These are phyloP conservation scores for Penicillium paxilli DNA, from an alignment of 495 filamentous ascomycete species.

Conservation along the genomic window DNA sequence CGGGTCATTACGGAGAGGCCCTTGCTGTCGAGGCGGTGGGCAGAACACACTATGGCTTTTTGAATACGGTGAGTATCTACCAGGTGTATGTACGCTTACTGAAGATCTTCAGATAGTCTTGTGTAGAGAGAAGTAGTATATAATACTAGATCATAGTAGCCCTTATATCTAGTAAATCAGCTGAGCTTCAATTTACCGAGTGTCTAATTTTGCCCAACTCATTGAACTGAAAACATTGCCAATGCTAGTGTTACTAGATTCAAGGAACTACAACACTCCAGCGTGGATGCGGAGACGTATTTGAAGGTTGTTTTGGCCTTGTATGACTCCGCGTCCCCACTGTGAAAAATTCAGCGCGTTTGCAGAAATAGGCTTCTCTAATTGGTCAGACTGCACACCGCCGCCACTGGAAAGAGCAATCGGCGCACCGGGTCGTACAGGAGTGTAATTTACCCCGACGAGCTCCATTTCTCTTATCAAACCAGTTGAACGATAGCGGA, in stretches of 20 bases:
- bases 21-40: constrained; percentile 8
- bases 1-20: constrained; percentile 27
- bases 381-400: constrained; percentile 19
- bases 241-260: too few species aligned
- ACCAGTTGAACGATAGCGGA: constrained; percentile 11
- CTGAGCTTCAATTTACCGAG: too few species aligned
- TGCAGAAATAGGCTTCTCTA: background rate
- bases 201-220: too few species aligned
- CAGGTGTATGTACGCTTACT: too few species aligned
- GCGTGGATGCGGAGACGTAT: constrained; percentile 20
- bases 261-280: background rate
- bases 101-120: background rate
- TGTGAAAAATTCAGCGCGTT: constrained; percentile 19
- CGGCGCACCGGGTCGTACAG: background rate
- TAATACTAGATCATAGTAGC: too few species aligned
- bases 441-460: constrained; percentile 6
- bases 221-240: too few species aligned
- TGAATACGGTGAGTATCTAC: too few species aligned
- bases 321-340: constrained; percentile 20
- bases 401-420: constrained; percentile 12
- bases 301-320: constrained; percentile 5
- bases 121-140: too few species aligned
- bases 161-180: too few species aligned
- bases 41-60: background rate
- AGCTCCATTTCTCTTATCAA: constrained; percentile 22